These are phyloP conservation scores for Fusarium equiseti DNA, from an alignment of 2,329 filamentous ascomycete genomes.

Conservation along the genomic window DNA sequence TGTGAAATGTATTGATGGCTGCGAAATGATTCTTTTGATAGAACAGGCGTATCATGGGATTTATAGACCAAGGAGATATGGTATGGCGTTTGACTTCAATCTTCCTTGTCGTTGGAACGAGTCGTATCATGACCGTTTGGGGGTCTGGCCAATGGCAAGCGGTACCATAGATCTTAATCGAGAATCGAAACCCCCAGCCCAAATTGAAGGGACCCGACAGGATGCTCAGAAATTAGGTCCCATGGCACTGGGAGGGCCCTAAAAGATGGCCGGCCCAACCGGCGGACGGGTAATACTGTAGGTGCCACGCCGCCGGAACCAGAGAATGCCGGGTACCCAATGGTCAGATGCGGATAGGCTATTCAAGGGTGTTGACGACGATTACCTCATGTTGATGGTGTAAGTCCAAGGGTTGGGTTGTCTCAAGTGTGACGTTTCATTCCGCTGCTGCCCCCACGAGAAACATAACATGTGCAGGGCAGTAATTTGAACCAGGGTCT, in stretches of 20 bases:
- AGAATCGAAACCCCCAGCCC: constrained; percentile 34
- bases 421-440: constrained; percentile 41
- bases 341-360: constrained; percentile 11
- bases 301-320: constrained; percentile 28
- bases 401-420: constrained; percentile 19
- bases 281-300: constrained; percentile 14
- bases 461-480: constrained; percentile 7
- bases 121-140: constrained; percentile 6
- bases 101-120: constrained; percentile 7
- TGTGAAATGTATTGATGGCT: constrained; percentile 7
- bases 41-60: not conserved
- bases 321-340: constrained; percentile 26
- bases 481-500: constrained; percentile 12
- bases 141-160: constrained; percentile 32
- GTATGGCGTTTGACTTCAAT: not conserved
- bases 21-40: constrained; percentile 1
- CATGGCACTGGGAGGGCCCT: constrained; percentile 38
- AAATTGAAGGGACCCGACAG: constrained; percentile 4
- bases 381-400: constrained; percentile 19
- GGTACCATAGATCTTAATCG: constrained; percentile 45
- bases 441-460: constrained; percentile 32
- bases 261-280: constrained; percentile 14
- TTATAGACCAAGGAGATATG: not conserved
- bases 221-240: constrained; percentile 36
- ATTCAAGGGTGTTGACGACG: not conserved